A percentile compares a stretch with the other conserved stretches of the same genome.
phyloP scores from a whole-genome alignment of 2,329 filamentous ascomycete species.

The Corynespora cassiicola region DNA sequence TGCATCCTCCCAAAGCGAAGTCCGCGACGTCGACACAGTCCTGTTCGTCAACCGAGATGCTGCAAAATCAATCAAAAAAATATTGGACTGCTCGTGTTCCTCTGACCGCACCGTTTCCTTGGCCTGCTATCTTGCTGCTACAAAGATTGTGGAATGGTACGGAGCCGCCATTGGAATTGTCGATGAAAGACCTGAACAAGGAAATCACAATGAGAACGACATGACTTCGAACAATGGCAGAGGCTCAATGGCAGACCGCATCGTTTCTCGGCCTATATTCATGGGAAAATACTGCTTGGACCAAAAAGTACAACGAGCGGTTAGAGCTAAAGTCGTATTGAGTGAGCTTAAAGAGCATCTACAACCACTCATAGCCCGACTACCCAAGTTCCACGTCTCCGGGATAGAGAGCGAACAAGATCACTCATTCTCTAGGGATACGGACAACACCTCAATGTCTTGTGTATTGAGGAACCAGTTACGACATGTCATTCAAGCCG shows the following conservation, averaged over 20 bases:
- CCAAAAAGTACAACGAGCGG: constrained; percentile 1
- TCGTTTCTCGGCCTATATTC: constrained; percentile 3
- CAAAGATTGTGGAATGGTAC: constrained; percentile 6
- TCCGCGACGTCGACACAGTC: constrained; percentile 4
- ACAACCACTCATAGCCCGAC: constrained; percentile 1
- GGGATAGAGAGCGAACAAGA: neutral
- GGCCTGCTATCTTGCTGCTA: constrained; percentile 3
- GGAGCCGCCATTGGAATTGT: constrained; percentile 3
- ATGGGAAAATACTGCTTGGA: constrained; percentile 6
- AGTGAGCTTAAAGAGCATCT: constrained; percentile 4
- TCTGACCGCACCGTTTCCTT: constrained; percentile 2
- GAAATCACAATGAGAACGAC: neutral
- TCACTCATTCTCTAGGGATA: no score
- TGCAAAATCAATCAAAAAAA: constrained; percentile 5
- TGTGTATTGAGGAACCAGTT: constrained; percentile 3
- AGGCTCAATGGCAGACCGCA: constrained; percentile 1
- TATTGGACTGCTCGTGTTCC: constrained; percentile 3
- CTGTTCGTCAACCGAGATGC: constrained; percentile 6
- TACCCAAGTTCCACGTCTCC: constrained; percentile 2
- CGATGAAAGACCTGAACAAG: constrained; percentile 1
- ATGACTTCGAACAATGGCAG: constrained; percentile 1
- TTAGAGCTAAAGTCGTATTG: constrained; percentile 3
- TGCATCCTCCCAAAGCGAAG: neutral
- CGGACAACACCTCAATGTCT: neutral
- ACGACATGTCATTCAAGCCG: constrained; percentile 2